Conservation (phyloP, 345 rosid genomes). For the Populus pruinosa region DNA sequence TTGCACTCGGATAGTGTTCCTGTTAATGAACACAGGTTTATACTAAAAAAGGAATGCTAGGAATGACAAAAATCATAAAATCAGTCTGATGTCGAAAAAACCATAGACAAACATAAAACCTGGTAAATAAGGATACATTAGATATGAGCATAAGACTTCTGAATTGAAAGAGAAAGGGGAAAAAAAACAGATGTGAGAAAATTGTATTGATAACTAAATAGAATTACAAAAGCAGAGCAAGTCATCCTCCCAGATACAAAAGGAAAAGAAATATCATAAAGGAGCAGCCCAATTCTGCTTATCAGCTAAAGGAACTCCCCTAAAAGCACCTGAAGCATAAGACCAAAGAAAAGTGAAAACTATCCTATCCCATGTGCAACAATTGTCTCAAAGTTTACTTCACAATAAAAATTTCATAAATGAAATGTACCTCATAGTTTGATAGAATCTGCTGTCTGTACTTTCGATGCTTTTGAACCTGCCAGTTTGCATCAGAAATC, state of each 20-base stretch:
- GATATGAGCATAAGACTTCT: neutral
- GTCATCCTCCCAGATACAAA: neutral
- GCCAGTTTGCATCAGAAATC: neutral
- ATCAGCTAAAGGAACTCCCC: neutral
- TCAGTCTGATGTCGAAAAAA: neutral
- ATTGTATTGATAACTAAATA: neutral
- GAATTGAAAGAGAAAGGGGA: neutral
- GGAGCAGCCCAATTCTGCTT: neutral
- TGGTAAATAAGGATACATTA: neutral
- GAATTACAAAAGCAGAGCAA: neutral
- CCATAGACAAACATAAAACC: neutral
- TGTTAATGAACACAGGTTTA: neutral
- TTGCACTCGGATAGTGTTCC: neutral
- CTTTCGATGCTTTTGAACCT: slow-evolving; percentile 26
- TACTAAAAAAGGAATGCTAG: neutral
- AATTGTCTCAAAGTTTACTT: neutral
- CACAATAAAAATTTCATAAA: neutral
- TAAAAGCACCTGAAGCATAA: neutral
- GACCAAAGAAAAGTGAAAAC: neutral
- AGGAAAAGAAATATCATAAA: neutral
- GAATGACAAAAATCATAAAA: neutral
- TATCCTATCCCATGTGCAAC: neutral
- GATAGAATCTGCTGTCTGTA: slow-evolving; percentile 28
- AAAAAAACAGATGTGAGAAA: neutral
- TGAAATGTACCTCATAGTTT: slow-evolving; percentile 22